Base-by-base conservation (phyloP, 768 basidiomycete species). In the Boletus tylopilopsis region DNA sequence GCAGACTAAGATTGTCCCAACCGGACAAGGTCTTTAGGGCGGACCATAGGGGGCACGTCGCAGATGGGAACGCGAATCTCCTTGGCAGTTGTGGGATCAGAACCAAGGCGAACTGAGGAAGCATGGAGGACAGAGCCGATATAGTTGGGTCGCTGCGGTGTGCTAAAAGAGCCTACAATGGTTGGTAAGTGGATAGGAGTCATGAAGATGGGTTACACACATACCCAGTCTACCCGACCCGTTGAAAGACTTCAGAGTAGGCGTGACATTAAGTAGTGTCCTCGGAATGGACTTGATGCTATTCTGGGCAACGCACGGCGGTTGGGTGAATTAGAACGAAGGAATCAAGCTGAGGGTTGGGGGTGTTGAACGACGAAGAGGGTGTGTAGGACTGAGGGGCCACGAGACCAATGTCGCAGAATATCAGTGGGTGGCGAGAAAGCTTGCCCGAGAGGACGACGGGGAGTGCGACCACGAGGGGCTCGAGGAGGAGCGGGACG, bases 121-220 rank as follows among this genome's bases (percentile, higher is more conserved):
- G 94, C 94, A 54, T 94, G 91, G 49, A 97, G 85, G 61, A 99
- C 76, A 19, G 95, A 97, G 42, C 94, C 95, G 58, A 97, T 92
- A 75, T 97, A 97, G 76, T 99, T 97, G 64, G 96, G 96, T 66
- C 85, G 87, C 72, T 95, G 90, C 96, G 71, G 94, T 98, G 71
- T 83, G 81, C 96, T 94, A 99, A 51, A 78, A 72, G 55, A 99
- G 78, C 47, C 94, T 97, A 30, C 0, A 4, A 49, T 15, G 4
- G 40, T 3, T 15, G 2, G 19, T 49, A 2, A 49, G 55, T 33
- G 4, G 30, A 45, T 29, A 50, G 39, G 46, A 32, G 29, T 27
- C 23, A 49, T 13, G 22, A 53, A 60, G 25, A 43, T 50, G 49
- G n/a, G n/a, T 9, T 23, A 77, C 87, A 53, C 65, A 27, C 27